Percentiles rank a stretch among this genome's conserved stretches.
phyloP scores from a whole-genome alignment of 768 basidiomycete genomes.

The Gymnopilus junonius region DNA sequence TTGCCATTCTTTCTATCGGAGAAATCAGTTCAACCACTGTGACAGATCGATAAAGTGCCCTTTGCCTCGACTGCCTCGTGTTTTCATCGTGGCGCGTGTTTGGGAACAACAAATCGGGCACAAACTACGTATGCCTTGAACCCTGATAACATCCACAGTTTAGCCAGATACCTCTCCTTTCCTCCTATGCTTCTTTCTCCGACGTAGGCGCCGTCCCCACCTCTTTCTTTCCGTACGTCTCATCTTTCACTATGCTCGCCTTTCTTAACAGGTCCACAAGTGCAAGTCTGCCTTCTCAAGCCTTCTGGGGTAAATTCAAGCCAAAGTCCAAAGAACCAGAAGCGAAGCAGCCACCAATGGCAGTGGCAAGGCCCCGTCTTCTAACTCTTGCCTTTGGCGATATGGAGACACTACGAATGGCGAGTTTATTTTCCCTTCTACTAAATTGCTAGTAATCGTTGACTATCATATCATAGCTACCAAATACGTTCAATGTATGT shows the following conservation, averaged over 20 bases:
- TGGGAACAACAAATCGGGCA: constrained; percentile 30
- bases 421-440: constrained; percentile 29
- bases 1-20: constrained; percentile 8
- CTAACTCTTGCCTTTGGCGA: constrained; percentile 84
- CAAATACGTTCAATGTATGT: constrained; percentile 66
- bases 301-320: constrained; percentile 73
- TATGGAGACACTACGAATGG: constrained; percentile 86
- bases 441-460: not conserved
- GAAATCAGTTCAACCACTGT: constrained; percentile 13
- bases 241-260: constrained; percentile 37
- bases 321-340: constrained; percentile 72
- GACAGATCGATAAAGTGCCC: constrained; percentile 30
- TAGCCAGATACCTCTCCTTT: constrained; percentile 25
- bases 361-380: constrained; percentile 63
- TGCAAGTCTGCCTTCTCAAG: constrained; percentile 58
- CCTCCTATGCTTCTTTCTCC: constrained; percentile 78
- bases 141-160: constrained; percentile 28
- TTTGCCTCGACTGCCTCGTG: constrained; percentile 57
- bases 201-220: constrained; percentile 55
- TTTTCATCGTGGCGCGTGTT: constrained; percentile 48
- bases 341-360: constrained; percentile 41
- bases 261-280: constrained; percentile 62
- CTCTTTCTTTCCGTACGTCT: constrained; percentile 28
- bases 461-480: constrained; percentile 51
- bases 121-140: constrained; percentile 31